Evolutionary conservation across 75 land plant genomes (phyloP).

Genomic region (Cunninghamia lanceolata): DNA sequence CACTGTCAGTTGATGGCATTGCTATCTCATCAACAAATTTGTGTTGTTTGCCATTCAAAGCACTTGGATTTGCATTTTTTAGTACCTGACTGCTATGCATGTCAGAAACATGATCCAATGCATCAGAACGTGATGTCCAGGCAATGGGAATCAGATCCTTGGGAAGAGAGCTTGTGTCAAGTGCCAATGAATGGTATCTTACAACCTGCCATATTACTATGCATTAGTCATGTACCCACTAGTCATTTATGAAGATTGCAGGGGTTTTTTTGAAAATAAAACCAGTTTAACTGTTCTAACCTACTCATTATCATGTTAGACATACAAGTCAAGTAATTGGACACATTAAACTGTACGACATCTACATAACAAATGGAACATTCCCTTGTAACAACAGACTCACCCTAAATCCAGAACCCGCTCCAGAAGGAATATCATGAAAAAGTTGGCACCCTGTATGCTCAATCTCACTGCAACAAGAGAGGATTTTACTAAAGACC

Average conservation of each 20-base stretch:
- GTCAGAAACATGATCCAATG: conserved; percentile 10
- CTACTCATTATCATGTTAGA: neutral
- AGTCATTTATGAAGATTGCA: neutral
- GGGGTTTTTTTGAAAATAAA: neutral
- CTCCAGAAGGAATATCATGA: conserved; percentile 81
- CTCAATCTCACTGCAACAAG: conserved; percentile 73
- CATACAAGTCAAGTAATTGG: neutral
- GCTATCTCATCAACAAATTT: neutral
- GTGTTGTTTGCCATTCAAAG: neutral
- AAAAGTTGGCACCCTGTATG: conserved; percentile 81
- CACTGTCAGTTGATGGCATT: neutral
- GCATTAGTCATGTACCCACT: conserved; percentile 1
- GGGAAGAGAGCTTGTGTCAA: conserved; percentile 75
- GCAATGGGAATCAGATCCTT: conserved; percentile 83
- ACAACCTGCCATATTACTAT: conserved; percentile 67
- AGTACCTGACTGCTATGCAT: conserved; percentile 7
- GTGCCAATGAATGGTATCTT: conserved; percentile 89
- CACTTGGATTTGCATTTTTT: neutral
- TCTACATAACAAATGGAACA: neutral
- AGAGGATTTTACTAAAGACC: neutral
- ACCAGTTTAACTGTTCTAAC: neutral
- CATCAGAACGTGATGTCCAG: conserved; percentile 62
- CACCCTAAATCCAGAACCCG: conserved; percentile 87
- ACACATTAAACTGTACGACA: neutral
- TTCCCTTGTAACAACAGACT: conserved; percentile 3